phyloP scores from a whole-genome alignment of 306 rosid species.

The Castanospermum australe region DNA sequence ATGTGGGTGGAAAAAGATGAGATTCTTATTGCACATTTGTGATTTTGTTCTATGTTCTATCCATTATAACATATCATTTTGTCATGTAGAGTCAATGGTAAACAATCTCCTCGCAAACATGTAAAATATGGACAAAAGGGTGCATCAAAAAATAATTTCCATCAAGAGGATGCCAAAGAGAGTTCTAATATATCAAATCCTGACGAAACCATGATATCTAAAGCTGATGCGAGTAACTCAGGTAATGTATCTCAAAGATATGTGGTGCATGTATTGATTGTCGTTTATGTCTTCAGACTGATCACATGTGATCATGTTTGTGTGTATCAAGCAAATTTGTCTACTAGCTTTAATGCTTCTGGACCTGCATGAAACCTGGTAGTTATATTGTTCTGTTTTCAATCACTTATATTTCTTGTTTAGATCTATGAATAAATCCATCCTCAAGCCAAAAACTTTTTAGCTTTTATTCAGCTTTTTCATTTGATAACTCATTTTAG shows the following conservation, averaged over 20 bases:
- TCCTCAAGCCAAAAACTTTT: not conserved
- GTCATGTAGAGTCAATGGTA: conserved; percentile 59
- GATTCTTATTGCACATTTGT: conserved; percentile 19
- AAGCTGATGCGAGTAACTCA: conserved; percentile 51
- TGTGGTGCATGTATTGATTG: conserved; percentile 14
- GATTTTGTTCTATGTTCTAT: conserved; percentile 16
- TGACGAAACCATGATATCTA: conserved; percentile 43
- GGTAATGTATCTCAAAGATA: conserved; percentile 47
- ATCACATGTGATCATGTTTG: conserved; percentile 20
- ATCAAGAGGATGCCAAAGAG: conserved; percentile 55
- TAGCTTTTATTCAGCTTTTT: not conserved
- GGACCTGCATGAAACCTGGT: not conserved
- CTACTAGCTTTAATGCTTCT: conserved; percentile 1
- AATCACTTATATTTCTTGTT: not conserved
- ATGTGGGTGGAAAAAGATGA: conserved; percentile 53
- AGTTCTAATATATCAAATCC: conserved; percentile 59
- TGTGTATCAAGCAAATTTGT: not conserved
- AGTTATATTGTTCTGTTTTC: not conserved
- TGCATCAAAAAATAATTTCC: conserved; percentile 40
- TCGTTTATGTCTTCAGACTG: conserved; percentile 2
- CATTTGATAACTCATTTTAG: not conserved
- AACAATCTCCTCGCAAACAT: conserved; percentile 60
- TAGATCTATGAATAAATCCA: not conserved
- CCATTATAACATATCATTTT: conserved; percentile 14
- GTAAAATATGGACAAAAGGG: conserved; percentile 46